Evolutionary conservation across 2,329 filamentous ascomycete genomes (phyloP).

Genomic region (Sporothrix dimorphospora): DNA sequence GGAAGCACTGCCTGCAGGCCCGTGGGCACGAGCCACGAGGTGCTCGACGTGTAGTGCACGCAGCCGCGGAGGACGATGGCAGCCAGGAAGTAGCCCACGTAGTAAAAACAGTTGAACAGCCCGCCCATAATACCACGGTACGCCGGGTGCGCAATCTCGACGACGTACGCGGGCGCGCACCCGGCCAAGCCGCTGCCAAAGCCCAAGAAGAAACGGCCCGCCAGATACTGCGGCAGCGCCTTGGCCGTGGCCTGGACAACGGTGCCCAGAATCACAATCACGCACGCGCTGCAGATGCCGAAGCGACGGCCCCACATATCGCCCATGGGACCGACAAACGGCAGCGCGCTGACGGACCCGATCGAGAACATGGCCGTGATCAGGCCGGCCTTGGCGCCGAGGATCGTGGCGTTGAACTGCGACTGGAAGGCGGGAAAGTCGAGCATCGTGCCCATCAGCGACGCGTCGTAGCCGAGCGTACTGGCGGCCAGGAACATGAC

Average conservation of each 20-base stretch:
- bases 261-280: neutral
- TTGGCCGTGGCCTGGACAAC: conserved; percentile 8
- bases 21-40: conserved; percentile 5
- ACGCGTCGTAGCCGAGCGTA: neutral
- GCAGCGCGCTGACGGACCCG: neutral
- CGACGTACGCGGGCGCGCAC: neutral
- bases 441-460: conserved; percentile 10
- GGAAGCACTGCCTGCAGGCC: neutral
- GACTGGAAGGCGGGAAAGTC: neutral
- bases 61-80: neutral
- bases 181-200: neutral
- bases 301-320: neutral
- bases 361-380: conserved; percentile 15
- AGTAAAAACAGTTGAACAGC: conserved; percentile 6
- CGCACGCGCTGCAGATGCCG: neutral
- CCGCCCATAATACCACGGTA: conserved; percentile 6
- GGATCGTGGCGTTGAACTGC: neutral
- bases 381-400: conserved; percentile 11
- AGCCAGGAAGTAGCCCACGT: neutral
- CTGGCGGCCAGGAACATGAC: conserved; percentile 4
- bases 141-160: conserved; percentile 9
- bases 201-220: conserved; percentile 7
- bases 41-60: neutral
- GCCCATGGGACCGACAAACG: conserved; percentile 1
- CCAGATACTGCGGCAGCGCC: conserved; percentile 6